Evolutionary conservation across 208 protist genomes (phyloP), one percentile per base, ranked within the genome.

Genomic region (Leishmania arabica): DNA sequence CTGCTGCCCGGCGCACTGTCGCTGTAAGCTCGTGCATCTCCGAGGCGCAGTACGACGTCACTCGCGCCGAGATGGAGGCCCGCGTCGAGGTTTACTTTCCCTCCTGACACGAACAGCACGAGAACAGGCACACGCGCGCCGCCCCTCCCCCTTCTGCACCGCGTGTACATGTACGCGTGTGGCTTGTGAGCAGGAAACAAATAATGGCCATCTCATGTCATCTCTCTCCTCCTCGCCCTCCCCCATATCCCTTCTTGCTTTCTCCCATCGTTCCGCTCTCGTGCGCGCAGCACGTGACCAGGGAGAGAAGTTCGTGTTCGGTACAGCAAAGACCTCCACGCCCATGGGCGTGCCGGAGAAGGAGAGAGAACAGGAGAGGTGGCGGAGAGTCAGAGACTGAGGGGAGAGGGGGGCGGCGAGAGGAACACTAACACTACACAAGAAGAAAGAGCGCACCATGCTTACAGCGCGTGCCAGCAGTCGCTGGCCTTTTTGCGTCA

Each of bases 51-150:
- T 87, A 87, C 58, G 94, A 95, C 80, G 73, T 51, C 40, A 95
- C 92, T 31, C 70, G 66, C 9, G 88, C 86, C 34, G 94, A 96
- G 80, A 94, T 96, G 86, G 83, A 91, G 60, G 88, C 83, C n/a
- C 91, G 89, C 34, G 92, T 97, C 37, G 82, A 84, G 76, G 80
- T 77, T 27, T 95, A 95, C 73, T 97, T 97, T 74, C 88, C 90
- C 6, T 79, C 56, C 2, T 83, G 60, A 76, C 56, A 49, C 72
- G 34, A 54, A 17, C 49, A 40, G n/a, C 27, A 45, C 53, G 31
- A 8, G 72, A 17, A 27, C 31, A 58, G 47, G 24, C 69, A 19
- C 37, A 17, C 65, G 8, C 37, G 31, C 65, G 7, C 40, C 37
- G 7, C 40, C 37, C 6, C 37, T 2, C 37, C 37, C 37, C 37